Evolutionary conservation across 345 rosid species (phyloP).

Genomic region (Eucalyptus lansdowneana): DNA sequence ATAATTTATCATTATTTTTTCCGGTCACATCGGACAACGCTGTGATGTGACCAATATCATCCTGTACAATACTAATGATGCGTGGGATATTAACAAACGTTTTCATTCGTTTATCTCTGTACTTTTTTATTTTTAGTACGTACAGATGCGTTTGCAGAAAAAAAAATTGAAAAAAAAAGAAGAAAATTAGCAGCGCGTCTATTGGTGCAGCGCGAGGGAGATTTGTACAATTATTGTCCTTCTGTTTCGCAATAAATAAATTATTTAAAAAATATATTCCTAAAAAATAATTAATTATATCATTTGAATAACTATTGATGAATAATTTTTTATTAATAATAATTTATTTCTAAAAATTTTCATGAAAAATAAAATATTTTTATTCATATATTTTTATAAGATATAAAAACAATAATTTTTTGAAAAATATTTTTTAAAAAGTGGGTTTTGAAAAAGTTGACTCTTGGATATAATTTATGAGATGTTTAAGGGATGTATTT

Average conservation of each 20-base stretch:
- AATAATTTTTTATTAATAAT: fast-evolving
- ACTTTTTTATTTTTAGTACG: background rate
- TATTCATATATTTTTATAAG: background rate
- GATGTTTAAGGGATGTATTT: background rate
- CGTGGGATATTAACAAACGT: background rate
- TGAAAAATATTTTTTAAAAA: fast-evolving
- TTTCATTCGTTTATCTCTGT: background rate
- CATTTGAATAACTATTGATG: background rate
- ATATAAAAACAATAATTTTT: fast-evolving
- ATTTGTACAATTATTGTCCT: background rate
- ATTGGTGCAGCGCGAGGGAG: background rate
- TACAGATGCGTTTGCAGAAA: background rate
- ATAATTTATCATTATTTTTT: background rate
- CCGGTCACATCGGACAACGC: background rate
- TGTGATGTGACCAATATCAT: background rate
- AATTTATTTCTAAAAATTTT: background rate
- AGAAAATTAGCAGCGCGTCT: background rate
- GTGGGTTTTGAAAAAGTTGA: background rate
- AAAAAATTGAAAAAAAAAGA: background rate
- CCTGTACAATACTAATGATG: background rate
- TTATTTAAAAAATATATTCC: background rate
- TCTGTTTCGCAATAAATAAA: background rate
- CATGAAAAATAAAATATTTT: background rate
- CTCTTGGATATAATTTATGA: background rate
- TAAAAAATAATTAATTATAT: background rate